Evolutionary conservation across 139 green algal genomes (phyloP), one percentile per base, ranked within the genome.

Genomic region (Dunaliella primolecta): DNA sequence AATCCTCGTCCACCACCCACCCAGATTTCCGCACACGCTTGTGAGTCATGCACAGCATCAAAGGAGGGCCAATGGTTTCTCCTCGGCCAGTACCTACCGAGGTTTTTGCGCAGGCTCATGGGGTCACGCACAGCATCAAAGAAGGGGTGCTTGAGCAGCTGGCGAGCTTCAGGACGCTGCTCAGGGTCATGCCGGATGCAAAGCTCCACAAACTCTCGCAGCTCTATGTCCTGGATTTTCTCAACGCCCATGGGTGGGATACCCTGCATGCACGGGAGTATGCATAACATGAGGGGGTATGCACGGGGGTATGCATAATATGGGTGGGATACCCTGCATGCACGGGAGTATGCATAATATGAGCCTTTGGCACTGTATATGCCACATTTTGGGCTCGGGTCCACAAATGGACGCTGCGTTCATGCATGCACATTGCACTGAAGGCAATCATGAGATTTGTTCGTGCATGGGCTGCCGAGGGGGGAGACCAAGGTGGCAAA

Each of bases 111-210:
- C 15, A 64, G 7, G 15, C 46, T 64, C 46, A 64, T 7, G 46
- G 46, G 46, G 75, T 38, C 31, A 21, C 78, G 24, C 78, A 82
- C 78, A 2, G 34, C 35, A 70, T 90, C 89, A 78, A 99, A 96
- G 89, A 96, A 98, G 15, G 90, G 86, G 89, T 98, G 93, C 90
- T 96, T 96, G 36, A 98, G 91, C 72, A 99, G 94, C 88, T 97
- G 90, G 32, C 93, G 88, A 0, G 96, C 93, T 3, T 89, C 87
- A 27, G 95, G 95, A 0, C 96, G 89, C 56, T 89, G 31, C 11
- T 93, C 86, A 0, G 88, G 83, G 36, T 92, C 74, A 7, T 81
- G 75, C 0, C 78, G 81, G 82, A 99, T 96, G 91, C 96, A 98
- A 24, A 94, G 85, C 78, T 92, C 86, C 85, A 99, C 96, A 83